Evolutionary conservation across 345 rosid genomes (phyloP), one percentile per base, ranked within the genome.

Genomic region (Brassica rapa): DNA sequence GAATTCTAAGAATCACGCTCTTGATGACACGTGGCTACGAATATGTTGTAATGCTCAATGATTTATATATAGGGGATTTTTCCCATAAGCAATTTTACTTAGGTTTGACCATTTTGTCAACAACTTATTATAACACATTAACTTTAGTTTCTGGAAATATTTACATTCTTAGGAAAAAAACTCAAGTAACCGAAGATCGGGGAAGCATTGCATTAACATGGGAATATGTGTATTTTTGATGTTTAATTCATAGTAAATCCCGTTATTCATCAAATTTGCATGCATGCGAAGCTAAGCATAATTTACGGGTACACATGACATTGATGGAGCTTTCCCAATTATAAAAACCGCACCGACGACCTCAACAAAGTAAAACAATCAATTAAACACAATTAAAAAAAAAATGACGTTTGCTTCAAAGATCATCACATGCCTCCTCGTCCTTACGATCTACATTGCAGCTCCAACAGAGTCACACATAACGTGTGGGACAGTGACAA

Each of bases 401-500:
- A 74, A 51, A 74, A 80, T 80, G 83, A 63, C 33, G 68, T 75
- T 80, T 9, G 15, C 80, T 30, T 59, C 72, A 30, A 80, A 75
- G 63, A 75, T 46, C 68, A 43, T 80, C 80, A 75, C 76, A 80
- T 80, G 80, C 63, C 57, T 80, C 53, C 11, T 80, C 29, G 41
- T 77, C 37, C 70, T 76, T 21, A 51, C 66, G 5, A 0, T 49
- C 29, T 46, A 74, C 73, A 24, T 76, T 77, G 56, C 78, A 77
- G 65, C 49, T 35, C 72, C 72, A 53, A 75, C 81, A 5, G 56
- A 67, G 32, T 80, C 83, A 46, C 66, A 68, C 6, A 16, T 89
- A 33, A 51, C 74, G 1, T 87, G 92, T 56, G 75, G 81, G 30
- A 81, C 74, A 70, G 88, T 87, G 61, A 14, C 81, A 0, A n/a